Percentiles rank a stretch among this genome's conserved stretches.
These are phyloP conservation scores for Crithidia sp. DNA, from an alignment of 208 protist species.

Conservation along the genomic window DNA sequence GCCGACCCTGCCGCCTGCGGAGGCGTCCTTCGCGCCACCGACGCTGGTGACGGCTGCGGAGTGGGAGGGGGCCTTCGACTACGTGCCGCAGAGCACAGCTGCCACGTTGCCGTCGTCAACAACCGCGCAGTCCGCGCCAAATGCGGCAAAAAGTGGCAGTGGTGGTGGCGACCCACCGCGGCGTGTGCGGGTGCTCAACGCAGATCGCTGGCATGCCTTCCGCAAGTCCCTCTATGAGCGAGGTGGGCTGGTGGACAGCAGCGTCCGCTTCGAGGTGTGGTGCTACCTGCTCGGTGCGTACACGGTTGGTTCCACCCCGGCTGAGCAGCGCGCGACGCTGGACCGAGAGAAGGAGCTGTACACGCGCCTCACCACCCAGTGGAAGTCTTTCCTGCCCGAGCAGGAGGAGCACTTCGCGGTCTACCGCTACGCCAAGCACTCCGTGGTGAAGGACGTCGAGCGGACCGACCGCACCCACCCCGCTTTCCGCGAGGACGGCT, in stretches of 20 bases:
- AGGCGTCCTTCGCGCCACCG: not conserved
- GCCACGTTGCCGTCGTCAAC: not conserved
- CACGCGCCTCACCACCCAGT: conserved; percentile 67
- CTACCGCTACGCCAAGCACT: conserved; percentile 55
- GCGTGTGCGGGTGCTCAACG: conserved; percentile 4
- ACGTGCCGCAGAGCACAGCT: not conserved
- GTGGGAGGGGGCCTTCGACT: conserved; percentile 4
- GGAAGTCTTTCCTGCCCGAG: conserved; percentile 67
- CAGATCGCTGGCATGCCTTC: conserved; percentile 26
- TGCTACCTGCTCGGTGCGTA: conserved; percentile 73
- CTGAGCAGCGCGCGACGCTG: conserved; percentile 38
- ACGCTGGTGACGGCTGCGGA: not conserved
- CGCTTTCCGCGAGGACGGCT: conserved; percentile 50
- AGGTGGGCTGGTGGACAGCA: conserved; percentile 18
- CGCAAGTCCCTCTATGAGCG: conserved; percentile 36
- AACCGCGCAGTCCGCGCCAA: not conserved
- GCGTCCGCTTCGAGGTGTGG: conserved; percentile 80
- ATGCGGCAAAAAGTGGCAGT: too few relatives aligned
- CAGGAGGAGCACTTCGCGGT: conserved; percentile 70
- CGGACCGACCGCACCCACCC: conserved; percentile 76
- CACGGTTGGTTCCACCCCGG: conserved; percentile 32
- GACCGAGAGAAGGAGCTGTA: conserved; percentile 54
- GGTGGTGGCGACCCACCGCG: not conserved
- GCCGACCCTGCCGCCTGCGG: conserved; percentile 12
- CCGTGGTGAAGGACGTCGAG: conserved; percentile 90